Evolutionary conservation across 345 rosid genomes (phyloP), one percentile per base, ranked within the genome.

Genomic region (Limnanthes douglasii): DNA sequence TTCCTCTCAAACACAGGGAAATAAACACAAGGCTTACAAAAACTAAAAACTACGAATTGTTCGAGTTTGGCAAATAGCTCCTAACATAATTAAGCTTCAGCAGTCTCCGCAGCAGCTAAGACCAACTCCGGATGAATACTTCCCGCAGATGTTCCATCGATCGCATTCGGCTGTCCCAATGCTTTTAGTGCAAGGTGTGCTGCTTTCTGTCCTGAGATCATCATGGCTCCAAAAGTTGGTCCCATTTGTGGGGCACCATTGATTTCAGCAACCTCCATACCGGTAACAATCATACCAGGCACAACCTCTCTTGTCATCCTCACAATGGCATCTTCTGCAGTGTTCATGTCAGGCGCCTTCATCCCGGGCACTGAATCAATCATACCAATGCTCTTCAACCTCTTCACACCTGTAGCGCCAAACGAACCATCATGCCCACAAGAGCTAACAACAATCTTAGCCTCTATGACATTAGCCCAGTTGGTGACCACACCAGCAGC

Each of bases 201-300:
- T 8, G 73, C 81, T 61, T 68, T 72, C 37, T 72, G 70, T 24
- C 81, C 70, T n/a, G n/a, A n/a, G n/a, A n/a, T n/a, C n/a, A n/a
- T n/a, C n/a, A n/a, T n/a, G n/a, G n/a, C n/a, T n/a, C 81, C 73
- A 11, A 65, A 68, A 0, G 81, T 72, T 11, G 75, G 81, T 1
- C 80, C 75, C 48, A 43, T 43, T 32, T 38, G 31, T 8, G 61
- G 64, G 18, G 68, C 26, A 1, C 68, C 68, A 34, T 61, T 64
- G 7, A 66, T 57, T 46, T 66, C 65, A n/a, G 59, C 68, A 23
- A 66, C 72, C 35, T 61, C 61, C 64, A 56, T 56, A 18, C 60
- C 59, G 2, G 68, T 61, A 2, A 57, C 54, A 10, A 61, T 57
- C 68, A 61, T 57, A 8, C 65, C n/a, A n/a, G n/a, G n/a, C n/a